Percentiles rank a stretch among this genome's conserved stretches.
Evolutionary conservation across 768 basidiomycete species (phyloP).

Genomic region (Tulasnella sp.): DNA sequence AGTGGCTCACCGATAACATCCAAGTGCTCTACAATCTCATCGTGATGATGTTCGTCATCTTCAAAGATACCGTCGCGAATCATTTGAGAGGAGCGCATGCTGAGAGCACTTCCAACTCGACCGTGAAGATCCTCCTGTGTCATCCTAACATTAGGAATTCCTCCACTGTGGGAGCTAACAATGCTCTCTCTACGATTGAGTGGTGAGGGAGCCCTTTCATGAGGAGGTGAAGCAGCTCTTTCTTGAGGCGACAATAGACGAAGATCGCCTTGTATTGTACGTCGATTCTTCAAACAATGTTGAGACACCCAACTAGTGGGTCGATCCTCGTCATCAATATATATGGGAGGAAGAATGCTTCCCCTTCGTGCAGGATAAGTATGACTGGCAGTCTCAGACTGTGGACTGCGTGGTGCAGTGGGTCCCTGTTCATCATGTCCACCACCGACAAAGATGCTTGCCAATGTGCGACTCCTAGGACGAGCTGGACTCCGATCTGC

Average conservation of each 20-base stretch:
- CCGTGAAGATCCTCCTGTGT: constrained; percentile 10
- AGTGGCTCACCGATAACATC: constrained; percentile 53
- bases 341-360: too few species aligned
- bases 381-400: too few species aligned
- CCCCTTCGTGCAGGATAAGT: too few species aligned
- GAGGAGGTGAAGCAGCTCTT: too few species aligned
- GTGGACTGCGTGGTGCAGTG: too few species aligned
- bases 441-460: constrained; percentile 5
- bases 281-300: neutral
- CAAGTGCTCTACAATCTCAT: constrained; percentile 72
- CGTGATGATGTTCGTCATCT: constrained; percentile 37
- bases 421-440: too few species aligned
- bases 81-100: too few species aligned
- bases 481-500: neutral
- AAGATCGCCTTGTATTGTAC: neutral
- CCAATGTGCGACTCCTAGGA: neutral
- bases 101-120: constrained; percentile 12
- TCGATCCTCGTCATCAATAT: too few species aligned
- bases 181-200: too few species aligned
- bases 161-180: neutral
- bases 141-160: neutral
- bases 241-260: neutral
- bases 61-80: too few species aligned
- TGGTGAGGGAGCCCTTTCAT: constrained; percentile 7
- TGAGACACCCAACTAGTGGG: too few species aligned